Conservation (phyloP, 169 alveolate species). For the Plasmodium coatneyi region DNA sequence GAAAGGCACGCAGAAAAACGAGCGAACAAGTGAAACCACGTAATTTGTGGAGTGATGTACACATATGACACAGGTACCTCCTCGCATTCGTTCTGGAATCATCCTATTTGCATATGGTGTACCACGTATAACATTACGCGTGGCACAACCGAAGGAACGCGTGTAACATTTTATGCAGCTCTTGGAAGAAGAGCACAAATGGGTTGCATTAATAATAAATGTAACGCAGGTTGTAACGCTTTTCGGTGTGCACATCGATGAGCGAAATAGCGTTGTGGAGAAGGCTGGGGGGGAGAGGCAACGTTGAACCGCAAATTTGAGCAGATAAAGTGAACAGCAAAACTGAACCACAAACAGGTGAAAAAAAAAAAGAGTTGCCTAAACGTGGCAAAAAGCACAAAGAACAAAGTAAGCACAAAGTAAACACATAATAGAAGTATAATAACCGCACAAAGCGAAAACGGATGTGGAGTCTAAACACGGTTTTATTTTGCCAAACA, state of each 20-base stretch:
- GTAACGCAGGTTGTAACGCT: neutral
- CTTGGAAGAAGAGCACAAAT: neutral
- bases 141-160: neutral
- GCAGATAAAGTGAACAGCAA: neutral
- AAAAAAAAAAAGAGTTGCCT: neutral
- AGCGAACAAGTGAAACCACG: neutral
- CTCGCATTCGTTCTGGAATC: neutral
- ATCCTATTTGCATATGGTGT: neutral
- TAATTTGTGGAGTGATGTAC: neutral
- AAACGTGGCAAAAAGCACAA: neutral
- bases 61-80: neutral
- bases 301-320: neutral
- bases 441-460: constrained; percentile 3
- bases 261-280: neutral
- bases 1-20: neutral
- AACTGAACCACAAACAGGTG: neutral
- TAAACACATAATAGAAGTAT: neutral
- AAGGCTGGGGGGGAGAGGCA: neutral
- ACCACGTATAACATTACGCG: neutral
- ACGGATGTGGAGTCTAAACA: constrained; percentile 15
- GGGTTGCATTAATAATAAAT: neutral
- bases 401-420: neutral
- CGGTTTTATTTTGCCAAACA: neutral
- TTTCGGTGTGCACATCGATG: neutral
- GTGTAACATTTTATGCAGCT: neutral